Base-by-base conservation (phyloP, 495 filamentous ascomycete species). In the Trichoderma asperelloides region DNA sequence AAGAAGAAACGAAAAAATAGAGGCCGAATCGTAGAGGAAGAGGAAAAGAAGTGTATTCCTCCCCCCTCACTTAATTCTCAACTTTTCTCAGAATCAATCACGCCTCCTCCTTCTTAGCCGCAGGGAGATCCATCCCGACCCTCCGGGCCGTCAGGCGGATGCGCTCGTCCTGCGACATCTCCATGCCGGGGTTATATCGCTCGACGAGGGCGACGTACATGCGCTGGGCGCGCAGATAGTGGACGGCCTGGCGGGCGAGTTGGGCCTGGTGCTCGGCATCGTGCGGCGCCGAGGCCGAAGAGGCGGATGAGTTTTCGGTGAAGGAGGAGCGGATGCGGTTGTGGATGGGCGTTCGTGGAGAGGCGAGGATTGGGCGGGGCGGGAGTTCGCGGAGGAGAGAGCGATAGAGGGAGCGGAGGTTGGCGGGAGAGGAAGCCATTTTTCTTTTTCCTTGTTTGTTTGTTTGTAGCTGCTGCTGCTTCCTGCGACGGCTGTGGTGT, bases 341-440 rank as follows among this genome's bases (percentile, higher is more conserved):
- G 76, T 90, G 85, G 7, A 89, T 80, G 27, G 85, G 85, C 12
- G 86, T 89, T 69, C 76, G 79, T 62, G 70, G 74, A 74, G 55
- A 79, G 51, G 79, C 72, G 68, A 83, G 83, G 74, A 87, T 78
- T 3, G 80, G 78, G 55, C 85, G 87, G 57, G 88, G 85, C 23
- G 95, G 94, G 37, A 97, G 88, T 79, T 97, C 93, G 77, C 93
- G 91, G 65, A 97, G 91, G 76, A 98, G 81, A 25, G 87, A 84
- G 71, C 95, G 91, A 82, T 98, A 98, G 74, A 96, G 82, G 57
- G 91, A 86, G 74, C 90, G 91, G 63, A 89, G 76, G 39, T 78
- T 69, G 8, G 72, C 45, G 63, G 68, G 64, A 18, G 71, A 43
- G 39, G 68, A 28, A 5, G 71, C 23, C 67, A 71, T 76, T 69